Percentiles rank a stretch among this genome's conserved stretches.
Conservation (phyloP, 305 asterid genomes). For the Solanum hybrid region DNA sequence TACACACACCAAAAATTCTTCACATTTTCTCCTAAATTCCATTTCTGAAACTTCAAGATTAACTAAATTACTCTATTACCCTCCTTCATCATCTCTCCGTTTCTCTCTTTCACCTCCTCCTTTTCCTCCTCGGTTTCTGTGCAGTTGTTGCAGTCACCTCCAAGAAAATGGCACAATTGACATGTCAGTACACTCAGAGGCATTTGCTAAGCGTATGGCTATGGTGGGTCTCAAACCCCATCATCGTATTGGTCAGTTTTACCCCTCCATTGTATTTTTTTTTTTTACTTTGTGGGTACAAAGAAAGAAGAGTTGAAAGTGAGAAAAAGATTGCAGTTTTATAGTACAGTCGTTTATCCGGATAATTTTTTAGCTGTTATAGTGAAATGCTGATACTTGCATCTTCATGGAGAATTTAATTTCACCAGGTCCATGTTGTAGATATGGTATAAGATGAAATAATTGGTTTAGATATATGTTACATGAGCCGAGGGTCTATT, state of each 20-base stretch:
- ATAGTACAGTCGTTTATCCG: not conserved
- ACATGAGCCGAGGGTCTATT: not conserved
- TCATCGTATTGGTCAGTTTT: constrained; percentile 58
- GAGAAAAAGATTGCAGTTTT: not conserved
- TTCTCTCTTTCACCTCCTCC: constrained; percentile 1
- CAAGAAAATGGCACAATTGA: constrained; percentile 16
- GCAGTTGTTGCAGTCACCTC: constrained; percentile 27
- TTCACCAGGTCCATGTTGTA: not conserved
- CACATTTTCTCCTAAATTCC: constrained; percentile 8
- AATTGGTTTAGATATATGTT: not conserved
- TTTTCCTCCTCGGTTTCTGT: constrained; percentile 31
- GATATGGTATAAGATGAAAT: not conserved
- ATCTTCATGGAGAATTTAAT: not conserved
- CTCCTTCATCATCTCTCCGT: not conserved
- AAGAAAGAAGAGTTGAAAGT: not conserved
- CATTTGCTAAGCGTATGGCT: constrained; percentile 61
- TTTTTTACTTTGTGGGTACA: not conserved
- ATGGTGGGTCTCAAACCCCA: constrained; percentile 81
- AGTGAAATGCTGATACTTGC: not conserved
- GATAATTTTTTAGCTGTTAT: not conserved
- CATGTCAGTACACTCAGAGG: constrained; percentile 29
- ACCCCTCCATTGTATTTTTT: not conserved
- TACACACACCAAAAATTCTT: constrained; percentile 3
- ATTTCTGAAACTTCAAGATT: constrained; percentile 5
- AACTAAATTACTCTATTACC: not conserved